Conservation (phyloP, 352 stramenopile species). For the Phytophthora colocasiae region DNA sequence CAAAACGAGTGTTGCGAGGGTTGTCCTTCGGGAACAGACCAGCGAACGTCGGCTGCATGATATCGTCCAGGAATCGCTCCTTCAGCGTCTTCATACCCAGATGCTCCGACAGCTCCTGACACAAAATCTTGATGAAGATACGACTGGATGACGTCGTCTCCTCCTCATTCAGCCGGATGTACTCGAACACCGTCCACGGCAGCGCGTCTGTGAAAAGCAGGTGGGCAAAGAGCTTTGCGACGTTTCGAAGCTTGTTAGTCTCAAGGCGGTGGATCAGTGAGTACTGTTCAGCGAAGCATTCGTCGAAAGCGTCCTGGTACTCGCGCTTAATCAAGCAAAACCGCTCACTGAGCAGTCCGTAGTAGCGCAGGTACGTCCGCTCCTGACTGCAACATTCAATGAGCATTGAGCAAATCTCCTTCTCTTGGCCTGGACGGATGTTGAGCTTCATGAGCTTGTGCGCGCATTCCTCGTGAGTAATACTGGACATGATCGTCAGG, state of each 20-base stretch:
- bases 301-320: slow-evolving; percentile 96
- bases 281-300: slow-evolving; percentile 95
- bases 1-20: slow-evolving; percentile 97
- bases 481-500: slow-evolving; percentile 99
- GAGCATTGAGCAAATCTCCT: slow-evolving; percentile 99
- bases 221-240: slow-evolving; percentile 99
- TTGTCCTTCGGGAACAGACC: slow-evolving; percentile 98
- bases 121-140: slow-evolving; percentile 99
- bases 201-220: slow-evolving; percentile 97
- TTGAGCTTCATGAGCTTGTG: slow-evolving; percentile 99
- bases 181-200: slow-evolving; percentile 97
- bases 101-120: slow-evolving; percentile 97
- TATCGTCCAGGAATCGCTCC: slow-evolving; percentile 93
- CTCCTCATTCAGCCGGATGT: slow-evolving; percentile 98
- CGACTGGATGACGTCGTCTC: slow-evolving; percentile 98
- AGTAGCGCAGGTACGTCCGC: slow-evolving; percentile 97
- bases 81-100: slow-evolving; percentile 97
- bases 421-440: slow-evolving; percentile 96
- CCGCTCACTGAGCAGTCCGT: slow-evolving; percentile 96
- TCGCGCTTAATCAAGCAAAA: slow-evolving; percentile 97
- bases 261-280: slow-evolving; percentile 97
- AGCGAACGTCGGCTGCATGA: slow-evolving; percentile 92
- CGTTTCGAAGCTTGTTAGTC: slow-evolving; percentile 99
- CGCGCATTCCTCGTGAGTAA: slow-evolving; percentile 98
- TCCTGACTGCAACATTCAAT: slow-evolving; percentile 99